Percentiles rank a stretch among this genome's conserved stretches.
phyloP scores from a whole-genome alignment of 192 early-diverging fungal genomes.

The Linnemannia zychae region DNA sequence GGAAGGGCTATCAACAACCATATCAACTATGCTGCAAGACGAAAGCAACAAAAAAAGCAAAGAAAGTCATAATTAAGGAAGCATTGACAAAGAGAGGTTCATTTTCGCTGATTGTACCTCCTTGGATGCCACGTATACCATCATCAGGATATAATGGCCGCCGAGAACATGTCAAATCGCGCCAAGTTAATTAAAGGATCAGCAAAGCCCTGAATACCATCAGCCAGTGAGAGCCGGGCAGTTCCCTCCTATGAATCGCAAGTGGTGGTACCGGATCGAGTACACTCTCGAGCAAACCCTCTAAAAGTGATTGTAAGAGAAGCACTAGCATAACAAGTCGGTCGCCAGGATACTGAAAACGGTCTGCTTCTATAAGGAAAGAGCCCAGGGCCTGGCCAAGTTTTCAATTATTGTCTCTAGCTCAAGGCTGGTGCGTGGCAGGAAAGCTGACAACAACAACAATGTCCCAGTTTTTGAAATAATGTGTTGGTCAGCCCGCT shows the following conservation, averaged over 20 bases:
- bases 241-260: not conserved
- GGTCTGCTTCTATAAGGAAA: not conserved
- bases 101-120: no score
- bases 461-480: no score
- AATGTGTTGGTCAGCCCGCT: no score
- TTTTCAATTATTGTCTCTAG: not conserved
- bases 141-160: not conserved
- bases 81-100: no score
- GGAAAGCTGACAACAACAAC: no score
- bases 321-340: not conserved
- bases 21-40: no score
- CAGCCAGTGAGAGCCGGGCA: not conserved
- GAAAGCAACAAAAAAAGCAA: no score
- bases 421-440: not conserved
- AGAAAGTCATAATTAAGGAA: no score
- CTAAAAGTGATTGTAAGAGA: not conserved
- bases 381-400: not conserved
- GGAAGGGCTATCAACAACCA: no score
- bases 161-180: constrained; percentile 11
- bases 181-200: not conserved
- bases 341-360: not conserved
- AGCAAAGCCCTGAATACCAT: not conserved
- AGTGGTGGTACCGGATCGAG: not conserved
- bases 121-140: not conserved
- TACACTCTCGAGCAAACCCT: not conserved